Evolutionary conservation across 2,329 filamentous ascomycete genomes (phyloP).

Genomic region (Phialemoniopsis sp.): DNA sequence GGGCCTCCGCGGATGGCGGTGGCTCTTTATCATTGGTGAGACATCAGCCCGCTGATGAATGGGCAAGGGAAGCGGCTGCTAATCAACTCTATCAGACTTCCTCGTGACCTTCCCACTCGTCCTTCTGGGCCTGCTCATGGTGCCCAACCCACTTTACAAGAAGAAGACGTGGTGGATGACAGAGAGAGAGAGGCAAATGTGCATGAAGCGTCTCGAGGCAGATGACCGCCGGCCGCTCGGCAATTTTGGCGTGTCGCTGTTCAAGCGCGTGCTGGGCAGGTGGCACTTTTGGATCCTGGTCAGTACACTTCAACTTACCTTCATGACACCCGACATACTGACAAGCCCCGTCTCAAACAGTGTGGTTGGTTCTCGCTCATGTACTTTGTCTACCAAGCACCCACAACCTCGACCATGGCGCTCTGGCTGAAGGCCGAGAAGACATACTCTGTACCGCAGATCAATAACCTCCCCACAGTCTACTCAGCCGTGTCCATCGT

Average conservation of each 20-base stretch:
- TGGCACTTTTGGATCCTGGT: constrained; percentile 13
- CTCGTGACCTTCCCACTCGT: constrained; percentile 12
- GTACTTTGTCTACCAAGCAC: constrained; percentile 14
- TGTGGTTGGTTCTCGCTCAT: constrained; percentile 14
- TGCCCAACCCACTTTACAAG: constrained; percentile 15
- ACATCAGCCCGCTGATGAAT: neutral
- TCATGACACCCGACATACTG: neutral
- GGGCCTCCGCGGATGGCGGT: constrained; percentile 39
- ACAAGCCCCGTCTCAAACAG: too few species aligned
- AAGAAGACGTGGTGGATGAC: constrained; percentile 24
- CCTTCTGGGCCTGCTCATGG: constrained; percentile 10
- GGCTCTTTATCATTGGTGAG: constrained; percentile 42
- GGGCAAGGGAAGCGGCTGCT: neutral
- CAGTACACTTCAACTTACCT: too few species aligned
- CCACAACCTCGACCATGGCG: constrained; percentile 13
- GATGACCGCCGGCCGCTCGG: constrained; percentile 12
- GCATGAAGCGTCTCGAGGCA: constrained; percentile 19
- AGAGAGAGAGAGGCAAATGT: constrained; percentile 20
- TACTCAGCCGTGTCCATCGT: constrained; percentile 22
- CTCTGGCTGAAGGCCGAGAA: constrained; percentile 13
- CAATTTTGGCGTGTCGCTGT: constrained; percentile 9
- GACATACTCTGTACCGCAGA: constrained; percentile 12
- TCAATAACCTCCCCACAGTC: constrained; percentile 15
- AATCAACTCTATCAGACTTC: constrained; percentile 6
- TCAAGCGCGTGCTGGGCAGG: constrained; percentile 12